phyloP scores from a whole-genome alignment of 257 asterid genomes.

The Capsicum rhomboideum region DNA sequence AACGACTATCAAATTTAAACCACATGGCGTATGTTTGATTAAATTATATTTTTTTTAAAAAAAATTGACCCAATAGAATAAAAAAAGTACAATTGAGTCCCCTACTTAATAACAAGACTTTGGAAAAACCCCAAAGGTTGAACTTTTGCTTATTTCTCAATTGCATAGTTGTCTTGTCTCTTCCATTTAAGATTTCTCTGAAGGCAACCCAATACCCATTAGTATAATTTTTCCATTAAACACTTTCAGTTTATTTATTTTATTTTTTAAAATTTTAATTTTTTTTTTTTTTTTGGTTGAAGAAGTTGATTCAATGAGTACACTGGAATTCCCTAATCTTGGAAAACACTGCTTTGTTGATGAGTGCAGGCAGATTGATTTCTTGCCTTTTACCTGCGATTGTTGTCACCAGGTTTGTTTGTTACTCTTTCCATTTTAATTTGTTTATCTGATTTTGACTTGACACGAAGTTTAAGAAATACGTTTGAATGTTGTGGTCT shows the following conservation, averaged over 20 bases:
- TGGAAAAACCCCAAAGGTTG: background rate
- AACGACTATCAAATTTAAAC: no score
- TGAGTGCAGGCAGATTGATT: constrained; percentile 85
- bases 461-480: no score
- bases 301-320: constrained; percentile 50
- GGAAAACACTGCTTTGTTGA: constrained; percentile 80
- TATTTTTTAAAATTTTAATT: no score
- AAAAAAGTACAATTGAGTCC: background rate
- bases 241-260: background rate
- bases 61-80: background rate
- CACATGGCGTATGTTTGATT: no score
- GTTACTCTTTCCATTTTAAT: no score
- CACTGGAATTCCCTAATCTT: constrained; percentile 82
- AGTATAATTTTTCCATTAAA: background rate
- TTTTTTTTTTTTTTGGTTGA: background rate
- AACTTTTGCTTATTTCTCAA: background rate
- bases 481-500: no score
- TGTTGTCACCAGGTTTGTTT: constrained; percentile 79
- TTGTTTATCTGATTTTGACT: no score
- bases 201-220: background rate
- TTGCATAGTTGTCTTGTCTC: no score
- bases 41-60: no score
- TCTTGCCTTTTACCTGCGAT: constrained; percentile 93
- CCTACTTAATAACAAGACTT: background rate
- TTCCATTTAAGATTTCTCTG: no score